These are phyloP conservation scores for Goffeauzyma gilvescens DNA, from an alignment of 768 basidiomycete genomes.

Conservation along the genomic window DNA sequence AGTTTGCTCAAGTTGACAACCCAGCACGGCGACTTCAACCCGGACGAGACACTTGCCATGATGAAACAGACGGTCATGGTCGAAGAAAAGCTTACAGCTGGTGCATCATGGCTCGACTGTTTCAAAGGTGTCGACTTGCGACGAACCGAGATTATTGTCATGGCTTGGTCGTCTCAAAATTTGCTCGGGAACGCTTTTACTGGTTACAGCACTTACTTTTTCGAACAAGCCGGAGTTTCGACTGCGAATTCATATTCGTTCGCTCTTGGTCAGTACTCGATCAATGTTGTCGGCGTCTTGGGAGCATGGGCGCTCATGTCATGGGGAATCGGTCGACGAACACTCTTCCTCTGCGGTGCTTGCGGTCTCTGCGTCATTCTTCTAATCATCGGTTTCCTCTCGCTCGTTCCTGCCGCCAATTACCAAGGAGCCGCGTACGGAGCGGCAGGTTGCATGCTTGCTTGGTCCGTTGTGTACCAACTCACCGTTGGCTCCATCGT, in stretches of 20 bases:
- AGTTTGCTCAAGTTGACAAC: slow-evolving; percentile 7
- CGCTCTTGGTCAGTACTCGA: slow-evolving; percentile 19
- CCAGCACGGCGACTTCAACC: slow-evolving; percentile 14
- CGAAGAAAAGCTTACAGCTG: slow-evolving; percentile 13
- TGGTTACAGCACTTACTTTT: slow-evolving; percentile 19
- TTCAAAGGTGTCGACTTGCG: slow-evolving; percentile 21
- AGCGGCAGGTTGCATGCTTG: slow-evolving; percentile 28
- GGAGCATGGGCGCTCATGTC: slow-evolving; percentile 17
- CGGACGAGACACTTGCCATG: slow-evolving; percentile 20
- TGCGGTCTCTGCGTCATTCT: slow-evolving; percentile 21
- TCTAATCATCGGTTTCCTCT: slow-evolving; percentile 23
- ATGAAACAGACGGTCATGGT: slow-evolving; percentile 23
- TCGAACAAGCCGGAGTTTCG: slow-evolving; percentile 21
- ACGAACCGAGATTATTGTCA: slow-evolving; percentile 20
- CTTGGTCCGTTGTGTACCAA: slow-evolving; percentile 31
- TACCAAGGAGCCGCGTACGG: slow-evolving; percentile 14
- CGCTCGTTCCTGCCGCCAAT: slow-evolving; percentile 15
- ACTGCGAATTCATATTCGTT: slow-evolving; percentile 12
- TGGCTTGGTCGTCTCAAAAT: slow-evolving; percentile 24
- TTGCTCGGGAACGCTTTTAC: slow-evolving; percentile 18
- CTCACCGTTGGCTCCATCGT: slow-evolving; percentile 22
- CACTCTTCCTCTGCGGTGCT: slow-evolving; percentile 24
- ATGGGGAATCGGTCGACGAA: slow-evolving; percentile 16
- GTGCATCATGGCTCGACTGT: slow-evolving; percentile 17
- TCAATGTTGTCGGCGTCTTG: slow-evolving; percentile 19